A percentile compares a stretch with the other conserved stretches of the same genome.
phyloP scores from a whole-genome alignment of 345 rosid species.

The Lepidium africanum region DNA sequence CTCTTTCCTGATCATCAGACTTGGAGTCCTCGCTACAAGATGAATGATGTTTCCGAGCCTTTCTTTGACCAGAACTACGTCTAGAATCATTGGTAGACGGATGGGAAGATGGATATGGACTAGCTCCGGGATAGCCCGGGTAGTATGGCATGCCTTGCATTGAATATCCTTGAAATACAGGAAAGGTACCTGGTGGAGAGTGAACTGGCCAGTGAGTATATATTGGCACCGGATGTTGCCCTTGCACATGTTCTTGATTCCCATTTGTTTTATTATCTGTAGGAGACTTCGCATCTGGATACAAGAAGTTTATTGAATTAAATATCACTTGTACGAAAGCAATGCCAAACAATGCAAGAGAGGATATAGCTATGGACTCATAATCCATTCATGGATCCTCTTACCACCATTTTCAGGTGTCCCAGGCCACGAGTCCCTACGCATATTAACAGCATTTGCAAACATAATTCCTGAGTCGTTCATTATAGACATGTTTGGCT shows the following conservation, averaged over 20 bases:
- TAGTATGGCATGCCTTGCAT: slow-evolving; percentile 82
- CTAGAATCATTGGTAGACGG: slow-evolving; percentile 57
- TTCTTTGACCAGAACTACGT: slow-evolving; percentile 47
- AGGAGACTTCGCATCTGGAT: slow-evolving; percentile 54
- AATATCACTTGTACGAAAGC: neutral
- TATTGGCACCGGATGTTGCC: slow-evolving; percentile 67
- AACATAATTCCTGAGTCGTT: slow-evolving; percentile 65
- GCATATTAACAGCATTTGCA: slow-evolving; percentile 44
- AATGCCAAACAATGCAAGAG: neutral
- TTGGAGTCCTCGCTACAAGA: slow-evolving; percentile 50
- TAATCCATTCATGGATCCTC: slow-evolving; percentile 11
- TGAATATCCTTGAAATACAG: slow-evolving; percentile 77
- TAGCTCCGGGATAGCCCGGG: slow-evolving; percentile 54
- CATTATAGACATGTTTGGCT: slow-evolving; percentile 46
- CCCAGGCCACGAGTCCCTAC: slow-evolving; percentile 38
- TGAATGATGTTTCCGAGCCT: slow-evolving; percentile 51
- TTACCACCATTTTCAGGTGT: slow-evolving; percentile 47
- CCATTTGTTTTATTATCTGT: slow-evolving; percentile 46
- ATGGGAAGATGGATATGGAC: slow-evolving; percentile 60
- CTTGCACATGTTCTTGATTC: slow-evolving; percentile 55
- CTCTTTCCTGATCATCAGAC: slow-evolving; percentile 45
- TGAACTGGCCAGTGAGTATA: slow-evolving; percentile 85
- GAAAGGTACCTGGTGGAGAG: slow-evolving; percentile 74
- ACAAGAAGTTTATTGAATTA: neutral
- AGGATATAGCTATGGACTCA: neutral